A percentile compares a stretch with the other conserved stretches of the same genome.
phyloP scores from a whole-genome alignment of 2,329 filamentous ascomycete species.

The Sarocladium oryzae region DNA sequence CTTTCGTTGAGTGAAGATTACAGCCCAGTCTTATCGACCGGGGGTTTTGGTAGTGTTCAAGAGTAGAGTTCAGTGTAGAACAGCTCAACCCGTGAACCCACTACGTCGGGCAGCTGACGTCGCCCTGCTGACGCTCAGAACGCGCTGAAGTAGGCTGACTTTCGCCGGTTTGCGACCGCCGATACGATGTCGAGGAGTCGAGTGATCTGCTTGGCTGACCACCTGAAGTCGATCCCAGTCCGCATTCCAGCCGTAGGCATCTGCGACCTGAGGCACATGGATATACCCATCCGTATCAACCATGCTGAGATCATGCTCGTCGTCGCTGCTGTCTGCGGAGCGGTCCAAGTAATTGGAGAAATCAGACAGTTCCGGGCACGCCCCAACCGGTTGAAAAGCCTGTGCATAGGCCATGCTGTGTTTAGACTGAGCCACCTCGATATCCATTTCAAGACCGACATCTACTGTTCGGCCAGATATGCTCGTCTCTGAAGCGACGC shows the following conservation, averaged over 20 bases:
- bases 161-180: constrained; percentile 1
- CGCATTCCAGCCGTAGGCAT: constrained; percentile 50
- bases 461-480: constrained; percentile 6
- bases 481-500: constrained; percentile 3
- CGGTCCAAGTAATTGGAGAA: constrained; percentile 10
- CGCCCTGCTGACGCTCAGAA: constrained; percentile 24
- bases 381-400: background rate
- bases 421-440: background rate
- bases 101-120: background rate
- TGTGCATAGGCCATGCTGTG: background rate
- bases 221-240: constrained; percentile 23
- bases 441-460: constrained; percentile 4
- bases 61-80: background rate
- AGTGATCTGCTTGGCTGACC: constrained; percentile 4
- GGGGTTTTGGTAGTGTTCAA: background rate
- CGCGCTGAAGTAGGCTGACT: constrained; percentile 32
- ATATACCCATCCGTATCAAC: constrained; percentile 22
- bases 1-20: constrained; percentile 4
- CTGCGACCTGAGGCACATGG: constrained; percentile 24
- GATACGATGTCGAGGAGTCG: background rate
- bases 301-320: constrained; percentile 19
- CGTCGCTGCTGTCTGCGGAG: constrained; percentile 18
- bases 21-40: background rate
- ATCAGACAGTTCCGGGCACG: background rate
- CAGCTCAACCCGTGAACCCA: constrained; percentile 1